Percentiles rank a stretch among this genome's conserved stretches.
These are phyloP conservation scores for Neckera pumila DNA, from an alignment of 225 moss, liverwort and hornwort species.

Conservation along the genomic window DNA sequence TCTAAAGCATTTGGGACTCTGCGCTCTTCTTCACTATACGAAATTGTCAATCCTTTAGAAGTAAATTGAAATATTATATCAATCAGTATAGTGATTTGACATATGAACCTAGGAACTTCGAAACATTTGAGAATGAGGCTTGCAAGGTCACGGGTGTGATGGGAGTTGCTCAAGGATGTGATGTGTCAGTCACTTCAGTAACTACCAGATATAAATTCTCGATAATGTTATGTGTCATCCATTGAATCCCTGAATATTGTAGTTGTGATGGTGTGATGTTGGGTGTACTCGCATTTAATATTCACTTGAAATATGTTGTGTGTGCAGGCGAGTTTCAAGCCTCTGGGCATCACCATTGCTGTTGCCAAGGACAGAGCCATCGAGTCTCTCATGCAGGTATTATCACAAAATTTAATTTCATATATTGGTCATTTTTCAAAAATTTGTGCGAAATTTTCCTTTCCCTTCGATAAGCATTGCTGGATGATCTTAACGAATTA, in stretches of 20 bases:
- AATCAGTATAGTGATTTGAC: neutral
- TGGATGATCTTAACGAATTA: neutral
- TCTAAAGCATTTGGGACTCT: neutral
- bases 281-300: neutral
- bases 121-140: neutral
- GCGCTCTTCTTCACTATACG: neutral
- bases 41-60: neutral
- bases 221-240: neutral
- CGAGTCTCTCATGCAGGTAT: conserved; percentile 94
- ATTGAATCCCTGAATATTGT: neutral
- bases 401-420: neutral
- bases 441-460: neutral
- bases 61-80: neutral
- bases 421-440: neutral
- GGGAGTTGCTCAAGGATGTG: neutral
- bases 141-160: neutral
- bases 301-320: neutral
- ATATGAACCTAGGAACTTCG: neutral
- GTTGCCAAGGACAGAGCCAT: conserved; percentile 98
- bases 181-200: neutral
- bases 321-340: conserved; percentile 83
- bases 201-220: neutral
- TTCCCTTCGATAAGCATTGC: neutral
- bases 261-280: neutral
- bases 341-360: conserved; percentile 82